These are phyloP conservation scores for Yamadazyma phyllophila DNA, from an alignment of 805 yeast genomes.

Conservation along the genomic window DNA sequence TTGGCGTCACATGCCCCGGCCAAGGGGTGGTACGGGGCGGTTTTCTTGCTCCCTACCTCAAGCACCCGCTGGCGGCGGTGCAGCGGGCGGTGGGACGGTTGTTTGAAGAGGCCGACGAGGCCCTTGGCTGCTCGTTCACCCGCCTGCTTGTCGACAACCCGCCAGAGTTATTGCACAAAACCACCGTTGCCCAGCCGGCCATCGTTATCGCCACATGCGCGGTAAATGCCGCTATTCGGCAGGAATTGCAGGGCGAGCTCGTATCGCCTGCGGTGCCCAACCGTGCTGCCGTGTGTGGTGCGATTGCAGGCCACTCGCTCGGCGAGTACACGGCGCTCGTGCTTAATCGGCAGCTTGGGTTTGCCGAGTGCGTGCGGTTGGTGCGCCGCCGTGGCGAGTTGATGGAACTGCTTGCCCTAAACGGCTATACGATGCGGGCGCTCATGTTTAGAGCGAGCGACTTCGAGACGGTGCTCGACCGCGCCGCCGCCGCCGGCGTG, in stretches of 20 bases:
- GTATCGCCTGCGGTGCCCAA: too few species aligned
- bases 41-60: constrained; percentile 19
- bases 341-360: constrained; percentile 33
- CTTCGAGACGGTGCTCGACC: constrained; percentile 21
- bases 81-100: constrained; percentile 9
- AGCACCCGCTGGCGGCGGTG: background rate
- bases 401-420: constrained; percentile 28
- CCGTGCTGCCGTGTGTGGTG: constrained; percentile 4
- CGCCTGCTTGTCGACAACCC: constrained; percentile 16
- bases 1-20: constrained; percentile 35
- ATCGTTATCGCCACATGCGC: constrained; percentile 43
- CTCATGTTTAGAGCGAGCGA: constrained; percentile 25
- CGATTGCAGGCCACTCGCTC: constrained; percentile 47
- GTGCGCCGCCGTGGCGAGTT: constrained; percentile 45
- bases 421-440: constrained; percentile 36
- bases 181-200: constrained; percentile 55
- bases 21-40: constrained; percentile 28
- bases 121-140: constrained; percentile 22
- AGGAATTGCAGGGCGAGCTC: constrained; percentile 16
- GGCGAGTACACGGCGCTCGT: constrained; percentile 50
- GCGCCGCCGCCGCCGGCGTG: constrained; percentile 20
- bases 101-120: constrained; percentile 20
- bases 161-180: constrained; percentile 25
- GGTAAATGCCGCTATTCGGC: constrained; percentile 17
- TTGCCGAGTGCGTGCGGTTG: constrained; percentile 36